Evolutionary conservation across 495 filamentous ascomycete species (phyloP).

Genomic region (Penicillium lagena): DNA sequence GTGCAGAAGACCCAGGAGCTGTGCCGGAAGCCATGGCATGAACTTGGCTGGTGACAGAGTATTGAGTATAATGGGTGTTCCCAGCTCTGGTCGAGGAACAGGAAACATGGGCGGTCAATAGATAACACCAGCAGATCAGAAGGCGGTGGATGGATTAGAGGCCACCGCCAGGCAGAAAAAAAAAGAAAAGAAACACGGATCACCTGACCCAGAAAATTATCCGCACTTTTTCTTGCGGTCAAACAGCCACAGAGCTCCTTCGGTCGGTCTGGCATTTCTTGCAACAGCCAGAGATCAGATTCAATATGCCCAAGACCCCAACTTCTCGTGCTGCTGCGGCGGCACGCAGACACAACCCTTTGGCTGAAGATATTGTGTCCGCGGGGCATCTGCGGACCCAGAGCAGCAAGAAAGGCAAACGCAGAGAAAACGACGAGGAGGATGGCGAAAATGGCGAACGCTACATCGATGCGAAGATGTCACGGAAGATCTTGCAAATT

Average conservation of each 20-base stretch:
- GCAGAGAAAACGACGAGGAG: conserved; percentile 47
- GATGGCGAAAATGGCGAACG: conserved; percentile 56
- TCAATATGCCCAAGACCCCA: conserved; percentile 39
- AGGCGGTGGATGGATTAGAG: conserved; percentile 14
- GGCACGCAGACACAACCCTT: conserved; percentile 58
- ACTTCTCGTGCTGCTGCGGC: conserved; percentile 32
- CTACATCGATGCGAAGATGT: conserved; percentile 80
- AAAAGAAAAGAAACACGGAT: conserved; percentile 11
- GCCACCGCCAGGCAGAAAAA: conserved; percentile 26
- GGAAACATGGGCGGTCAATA: conserved; percentile 8
- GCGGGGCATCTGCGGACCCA: conserved; percentile 54
- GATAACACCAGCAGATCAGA: conserved; percentile 9
- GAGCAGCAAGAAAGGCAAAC: conserved; percentile 50
- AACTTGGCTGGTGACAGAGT: background rate
- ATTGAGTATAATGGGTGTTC: background rate
- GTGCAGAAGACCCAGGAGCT: conserved; percentile 32
- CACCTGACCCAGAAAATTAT: conserved; percentile 38
- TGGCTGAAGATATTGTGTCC: conserved; percentile 64
- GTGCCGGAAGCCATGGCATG: conserved; percentile 31
- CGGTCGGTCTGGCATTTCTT: background rate
- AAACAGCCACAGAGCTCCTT: too few relatives aligned
- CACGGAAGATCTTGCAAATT: conserved; percentile 79
- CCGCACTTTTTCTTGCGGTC: conserved; percentile 21
- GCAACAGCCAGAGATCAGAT: background rate
- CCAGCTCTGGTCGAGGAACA: conserved; percentile 1